Evolutionary conservation across 768 basidiomycete species (phyloP).

Genomic region (Russula earlei): DNA sequence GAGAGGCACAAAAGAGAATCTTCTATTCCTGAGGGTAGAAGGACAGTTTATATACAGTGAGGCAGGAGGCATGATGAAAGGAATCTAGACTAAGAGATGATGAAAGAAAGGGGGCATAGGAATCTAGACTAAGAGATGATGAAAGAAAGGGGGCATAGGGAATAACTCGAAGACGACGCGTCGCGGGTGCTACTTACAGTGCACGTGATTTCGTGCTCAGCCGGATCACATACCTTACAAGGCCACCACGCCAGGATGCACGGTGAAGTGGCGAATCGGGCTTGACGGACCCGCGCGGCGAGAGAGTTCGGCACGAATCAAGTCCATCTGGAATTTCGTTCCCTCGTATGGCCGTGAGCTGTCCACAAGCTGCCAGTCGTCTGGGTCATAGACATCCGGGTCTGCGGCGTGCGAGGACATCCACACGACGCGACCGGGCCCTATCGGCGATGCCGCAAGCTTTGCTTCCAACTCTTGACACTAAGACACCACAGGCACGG

Average conservation of each 20-base stretch:
- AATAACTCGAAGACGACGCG: too few species aligned
- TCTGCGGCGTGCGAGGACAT: conserved; percentile 61
- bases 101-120: too few species aligned
- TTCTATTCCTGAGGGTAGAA: too few species aligned
- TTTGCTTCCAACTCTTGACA: conserved; percentile 50
- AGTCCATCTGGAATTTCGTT: conserved; percentile 70
- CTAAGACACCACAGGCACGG: conserved; percentile 36
- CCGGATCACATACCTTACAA: too few species aligned
- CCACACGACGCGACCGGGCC: conserved; percentile 63
- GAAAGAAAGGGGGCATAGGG: too few species aligned
- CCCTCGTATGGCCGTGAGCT: conserved; percentile 57
- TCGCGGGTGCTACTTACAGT: too few species aligned
- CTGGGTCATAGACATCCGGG: conserved; percentile 42
- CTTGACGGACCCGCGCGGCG: conserved; percentile 27
- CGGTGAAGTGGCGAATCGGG: conserved; percentile 46
- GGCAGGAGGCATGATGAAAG: too few species aligned
- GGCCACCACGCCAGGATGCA: conserved; percentile 62
- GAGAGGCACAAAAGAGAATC: too few species aligned
- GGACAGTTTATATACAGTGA: too few species aligned
- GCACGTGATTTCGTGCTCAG: too few species aligned
- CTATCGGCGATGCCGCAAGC: conserved; percentile 36
- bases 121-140: too few species aligned
- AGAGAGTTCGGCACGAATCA: conserved; percentile 51
- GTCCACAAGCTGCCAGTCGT: conserved; percentile 64
- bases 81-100: too few species aligned